Base-by-base conservation (phyloP, 352 stramenopile genomes). In the Pelagophyceae sp. region DNA sequence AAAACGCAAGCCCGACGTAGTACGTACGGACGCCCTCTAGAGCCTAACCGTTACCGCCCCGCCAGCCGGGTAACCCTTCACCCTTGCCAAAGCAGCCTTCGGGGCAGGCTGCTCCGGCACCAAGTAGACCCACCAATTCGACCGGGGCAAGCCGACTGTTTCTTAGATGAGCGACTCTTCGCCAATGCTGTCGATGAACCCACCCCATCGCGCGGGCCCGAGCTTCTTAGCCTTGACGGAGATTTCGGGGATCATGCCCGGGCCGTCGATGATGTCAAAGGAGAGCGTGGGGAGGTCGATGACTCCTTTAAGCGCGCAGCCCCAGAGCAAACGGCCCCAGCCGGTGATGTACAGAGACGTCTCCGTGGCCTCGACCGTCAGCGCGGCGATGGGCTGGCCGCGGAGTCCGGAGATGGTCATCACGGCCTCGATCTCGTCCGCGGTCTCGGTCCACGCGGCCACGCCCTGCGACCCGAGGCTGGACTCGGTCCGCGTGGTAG, bases 81-180 rank as follows among this genome's bases (percentile, higher is more conserved):
- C n/a, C n/a, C n/a, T n/a, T n/a, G n/a, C n/a, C n/a, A n/a, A n/a
- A n/a, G n/a, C n/a, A n/a, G n/a, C n/a, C n/a, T n/a, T n/a, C n/a
- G n/a, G n/a, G n/a, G n/a, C n/a, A n/a, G n/a, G n/a, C n/a, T n/a
- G n/a, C n/a, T n/a, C n/a, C n/a, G n/a, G n/a, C n/a, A n/a, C n/a
- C n/a, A n/a, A n/a, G n/a, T n/a, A n/a, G n/a, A n/a, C n/a, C n/a
- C n/a, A n/a, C n/a, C n/a, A n/a, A n/a, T n/a, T n/a, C n/a, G n/a
- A n/a, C n/a, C n/a, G n/a, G n/a, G n/a, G n/a, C n/a, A n/a, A 54
- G 45, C 11, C 38, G 35, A 76, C 31, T 38, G 19, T 35, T 61
- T 19, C 15, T 25, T 80, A 85, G 40, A 85, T 32, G 79, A 85
- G 79, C 29, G 76, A 82, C 76, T 85, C 78, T 75, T 85, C 82